Conservation (phyloP, 2,329 filamentous ascomycete genomes). For the Verruconis gallopava region DNA sequence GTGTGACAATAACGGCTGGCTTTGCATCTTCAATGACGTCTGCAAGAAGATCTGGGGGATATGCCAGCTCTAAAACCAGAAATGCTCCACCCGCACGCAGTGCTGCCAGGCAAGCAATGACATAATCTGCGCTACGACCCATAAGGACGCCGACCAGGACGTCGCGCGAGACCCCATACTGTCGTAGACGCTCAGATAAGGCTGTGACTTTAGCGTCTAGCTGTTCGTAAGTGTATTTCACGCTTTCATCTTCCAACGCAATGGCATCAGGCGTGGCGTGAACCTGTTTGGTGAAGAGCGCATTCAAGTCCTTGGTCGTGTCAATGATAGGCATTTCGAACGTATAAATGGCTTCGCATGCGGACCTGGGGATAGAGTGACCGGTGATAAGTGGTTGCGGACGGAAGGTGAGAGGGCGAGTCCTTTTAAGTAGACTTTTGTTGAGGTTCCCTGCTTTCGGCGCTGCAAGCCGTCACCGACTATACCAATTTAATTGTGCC, state of each 20-base stretch:
- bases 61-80: slow-evolving; percentile 66
- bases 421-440: too few relatives aligned
- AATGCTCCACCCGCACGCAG: slow-evolving; percentile 69
- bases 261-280: slow-evolving; percentile 53
- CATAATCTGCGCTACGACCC: slow-evolving; percentile 63
- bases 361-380: too few relatives aligned
- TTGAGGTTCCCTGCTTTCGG: too few relatives aligned
- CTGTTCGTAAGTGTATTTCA: slow-evolving; percentile 58
- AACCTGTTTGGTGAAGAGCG: slow-evolving; percentile 58
- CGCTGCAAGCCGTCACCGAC: too few relatives aligned
- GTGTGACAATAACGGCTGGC: slow-evolving; percentile 58
- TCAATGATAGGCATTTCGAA: slow-evolving; percentile 55
- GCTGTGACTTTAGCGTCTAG: slow-evolving; percentile 53
- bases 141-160: slow-evolving; percentile 63
- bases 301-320: slow-evolving; percentile 56
- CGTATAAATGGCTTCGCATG: too few relatives aligned
- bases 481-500: too few relatives aligned
- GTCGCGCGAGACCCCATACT: slow-evolving; percentile 58
- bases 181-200: slow-evolving; percentile 52
- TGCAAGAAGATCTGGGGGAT: slow-evolving; percentile 58
- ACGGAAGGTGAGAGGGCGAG: too few relatives aligned
- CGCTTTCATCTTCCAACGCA: slow-evolving; percentile 58
- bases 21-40: slow-evolving; percentile 67
- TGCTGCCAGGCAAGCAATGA: slow-evolving; percentile 66
- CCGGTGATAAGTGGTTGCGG: too few relatives aligned